Evolutionary conservation across 768 basidiomycete species (phyloP), one percentile per base, ranked within the genome.

Genomic region (Mycena vitilis): DNA sequence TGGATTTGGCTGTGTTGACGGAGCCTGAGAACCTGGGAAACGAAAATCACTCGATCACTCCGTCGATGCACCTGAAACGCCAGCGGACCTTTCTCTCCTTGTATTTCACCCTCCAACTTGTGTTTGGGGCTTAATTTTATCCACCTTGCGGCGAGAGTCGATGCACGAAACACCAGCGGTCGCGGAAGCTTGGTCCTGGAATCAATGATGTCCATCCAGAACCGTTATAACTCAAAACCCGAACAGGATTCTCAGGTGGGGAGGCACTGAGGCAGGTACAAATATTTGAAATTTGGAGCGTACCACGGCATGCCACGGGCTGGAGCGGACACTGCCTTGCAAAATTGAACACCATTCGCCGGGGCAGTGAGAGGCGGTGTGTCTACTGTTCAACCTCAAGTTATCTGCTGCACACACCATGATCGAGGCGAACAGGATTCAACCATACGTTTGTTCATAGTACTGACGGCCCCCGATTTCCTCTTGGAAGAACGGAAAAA

Each of bases 1-100:
- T 55, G 36, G 18, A 37, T 54, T 66, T 61, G 60, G 66, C 66
- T 56, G 60, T 67, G 66, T 67, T 61, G 66, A 61, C 66, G 59
- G 58, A 30, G 30, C 30, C 30, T 30, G 30, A 30, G 10, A 52
- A 37, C n/a, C 51, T 40, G 40, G 7, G 36, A n/a, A 12, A 48
- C 36, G 42, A 36, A 47, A 48, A 64, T 48, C 45, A 36, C 15
- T 40, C 40, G 40, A 40, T 40, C 40, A 40, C 40, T 7, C 40
- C 51, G 37, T 22, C 55, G 55, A 40, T 57, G 36, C 34, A 9
- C 30, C n/a, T 18, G 30, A 36, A 53, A 53, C 52, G 22, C 48
- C 40, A 40, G 15, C 40, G 15, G 10, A 40, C 40, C 40, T 10
- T 11, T 15, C 10, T 40, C 2, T 40, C 10, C 40, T 40, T 30